Conservation (phyloP, 1,284 basidiomycete species). For the Tranzscheliella williamsii region DNA sequence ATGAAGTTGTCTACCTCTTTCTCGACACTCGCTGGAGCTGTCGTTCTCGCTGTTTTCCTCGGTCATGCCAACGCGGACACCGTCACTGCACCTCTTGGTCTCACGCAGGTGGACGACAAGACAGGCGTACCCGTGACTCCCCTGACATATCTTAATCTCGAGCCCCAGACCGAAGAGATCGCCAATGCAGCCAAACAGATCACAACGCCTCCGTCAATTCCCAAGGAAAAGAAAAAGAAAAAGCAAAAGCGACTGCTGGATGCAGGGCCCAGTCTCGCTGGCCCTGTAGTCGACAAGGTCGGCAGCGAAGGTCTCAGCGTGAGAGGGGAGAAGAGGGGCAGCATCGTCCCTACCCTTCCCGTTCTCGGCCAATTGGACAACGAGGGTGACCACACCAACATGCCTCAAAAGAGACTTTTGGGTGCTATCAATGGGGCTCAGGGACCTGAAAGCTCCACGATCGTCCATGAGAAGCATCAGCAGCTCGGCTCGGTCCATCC, state of each 20-base stretch:
- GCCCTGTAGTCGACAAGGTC: constrained; percentile 14
- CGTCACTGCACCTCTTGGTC: constrained; percentile 18
- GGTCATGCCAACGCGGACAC: constrained; percentile 28
- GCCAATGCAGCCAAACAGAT: constrained; percentile 21
- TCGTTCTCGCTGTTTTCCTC: constrained; percentile 25
- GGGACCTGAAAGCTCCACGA: constrained; percentile 7
- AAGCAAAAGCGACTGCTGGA: constrained; percentile 13
- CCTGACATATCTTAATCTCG: constrained; percentile 32
- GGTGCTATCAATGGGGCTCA: not conserved
- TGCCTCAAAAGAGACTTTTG: not conserved
- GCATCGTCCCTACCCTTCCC: constrained; percentile 15
- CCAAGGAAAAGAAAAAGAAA: too few relatives aligned
- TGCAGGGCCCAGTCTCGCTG: constrained; percentile 1
- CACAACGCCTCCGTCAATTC: constrained; percentile 24
- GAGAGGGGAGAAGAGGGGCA: constrained; percentile 11
- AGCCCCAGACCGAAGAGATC: constrained; percentile 19
- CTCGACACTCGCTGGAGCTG: constrained; percentile 17
- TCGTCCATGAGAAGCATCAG: constrained; percentile 17
- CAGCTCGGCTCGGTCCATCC: constrained; percentile 20
- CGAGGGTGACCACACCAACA: constrained; percentile 29
- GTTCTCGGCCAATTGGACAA: constrained; percentile 27
- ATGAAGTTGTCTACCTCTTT: constrained; percentile 35
- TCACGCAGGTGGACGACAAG: constrained; percentile 30
- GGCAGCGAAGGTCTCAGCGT: constrained; percentile 16
- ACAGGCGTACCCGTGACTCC: constrained; percentile 18